Evolutionary conservation across 2,329 filamentous ascomycete genomes (phyloP).

Genomic region (Epichloe baconii): DNA sequence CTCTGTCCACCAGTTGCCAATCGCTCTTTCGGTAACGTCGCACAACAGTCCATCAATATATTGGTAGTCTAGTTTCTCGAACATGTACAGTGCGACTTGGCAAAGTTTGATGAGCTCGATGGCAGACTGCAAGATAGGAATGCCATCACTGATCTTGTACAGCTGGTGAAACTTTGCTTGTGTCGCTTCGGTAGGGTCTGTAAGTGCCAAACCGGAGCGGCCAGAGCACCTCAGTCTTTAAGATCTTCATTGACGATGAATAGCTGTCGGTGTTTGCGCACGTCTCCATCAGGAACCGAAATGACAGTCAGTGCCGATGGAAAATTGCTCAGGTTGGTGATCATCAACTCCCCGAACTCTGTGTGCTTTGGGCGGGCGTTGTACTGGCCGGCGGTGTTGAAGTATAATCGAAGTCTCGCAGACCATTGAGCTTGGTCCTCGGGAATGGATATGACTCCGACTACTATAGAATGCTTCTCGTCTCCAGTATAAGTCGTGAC

Average conservation of each 20-base stretch:
- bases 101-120: slow-evolving; percentile 84
- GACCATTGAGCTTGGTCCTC: slow-evolving; percentile 73
- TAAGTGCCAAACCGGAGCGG: slow-evolving; percentile 69
- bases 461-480: slow-evolving; percentile 60
- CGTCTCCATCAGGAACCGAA: slow-evolving; percentile 72
- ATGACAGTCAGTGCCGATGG: slow-evolving; percentile 91
- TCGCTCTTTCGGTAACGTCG: slow-evolving; percentile 79
- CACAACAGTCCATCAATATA: slow-evolving; percentile 89
- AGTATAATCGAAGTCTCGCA: slow-evolving; percentile 64
- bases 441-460: slow-evolving; percentile 70
- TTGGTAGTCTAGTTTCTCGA: slow-evolving; percentile 73
- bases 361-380: slow-evolving; percentile 79
- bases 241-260: slow-evolving; percentile 93
- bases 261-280: slow-evolving; percentile 62
- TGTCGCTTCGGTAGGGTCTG: slow-evolving; percentile 65
- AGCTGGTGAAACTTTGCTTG: slow-evolving; percentile 85
- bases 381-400: slow-evolving; percentile 72
- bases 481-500: slow-evolving; percentile 92
- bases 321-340: slow-evolving; percentile 86
- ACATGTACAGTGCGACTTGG: slow-evolving; percentile 77
- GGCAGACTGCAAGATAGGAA: slow-evolving; percentile 65
- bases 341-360: slow-evolving; percentile 71
- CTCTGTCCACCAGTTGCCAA: slow-evolving; percentile 93
- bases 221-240: slow-evolving; percentile 89
- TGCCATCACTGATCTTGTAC: slow-evolving; percentile 75